A percentile compares a stretch with the other conserved stretches of the same genome.
These are phyloP conservation scores for Blastobotrys indianensis DNA, from an alignment of 1,139 yeast species.

Conservation along the genomic window DNA sequence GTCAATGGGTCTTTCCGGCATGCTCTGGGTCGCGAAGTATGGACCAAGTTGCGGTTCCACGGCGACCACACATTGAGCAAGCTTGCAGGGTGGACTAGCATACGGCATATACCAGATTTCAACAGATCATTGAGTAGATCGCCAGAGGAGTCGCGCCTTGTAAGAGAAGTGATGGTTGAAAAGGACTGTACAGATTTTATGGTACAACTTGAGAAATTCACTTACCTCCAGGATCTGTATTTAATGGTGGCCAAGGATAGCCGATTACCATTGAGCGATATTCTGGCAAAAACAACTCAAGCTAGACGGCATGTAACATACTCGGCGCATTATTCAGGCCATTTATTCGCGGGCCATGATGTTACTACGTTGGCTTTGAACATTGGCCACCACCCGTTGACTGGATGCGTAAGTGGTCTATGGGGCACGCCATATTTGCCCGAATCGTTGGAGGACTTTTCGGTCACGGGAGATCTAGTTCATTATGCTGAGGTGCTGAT, in stretches of 20 bases:
- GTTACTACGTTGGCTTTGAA: neutral
- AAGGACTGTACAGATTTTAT: neutral
- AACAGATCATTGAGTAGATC: neutral
- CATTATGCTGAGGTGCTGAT: constrained; percentile 5
- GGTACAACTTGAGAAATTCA: neutral
- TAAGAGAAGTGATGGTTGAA: neutral
- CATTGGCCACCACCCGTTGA: neutral
- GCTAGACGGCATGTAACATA: neutral
- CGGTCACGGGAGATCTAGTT: neutral
- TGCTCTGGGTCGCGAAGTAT: neutral
- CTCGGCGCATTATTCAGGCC: neutral
- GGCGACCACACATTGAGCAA: neutral
- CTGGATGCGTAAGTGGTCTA: neutral
- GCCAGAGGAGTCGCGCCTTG: constrained; percentile 1
- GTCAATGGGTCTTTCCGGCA: constrained; percentile 1
- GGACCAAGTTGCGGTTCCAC: constrained; percentile 1
- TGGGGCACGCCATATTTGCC: constrained; percentile 6
- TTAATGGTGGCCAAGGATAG: neutral
- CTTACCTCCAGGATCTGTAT: neutral
- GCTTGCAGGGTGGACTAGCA: neutral
- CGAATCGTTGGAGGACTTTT: neutral
- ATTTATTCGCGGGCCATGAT: neutral
- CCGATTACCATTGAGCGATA: neutral
- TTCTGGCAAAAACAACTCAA: neutral
- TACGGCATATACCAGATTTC: neutral